Percentiles rank a stretch among this genome's conserved stretches.
Conservation (phyloP, 306 rosid species). For the Erythrophleum fordii region DNA sequence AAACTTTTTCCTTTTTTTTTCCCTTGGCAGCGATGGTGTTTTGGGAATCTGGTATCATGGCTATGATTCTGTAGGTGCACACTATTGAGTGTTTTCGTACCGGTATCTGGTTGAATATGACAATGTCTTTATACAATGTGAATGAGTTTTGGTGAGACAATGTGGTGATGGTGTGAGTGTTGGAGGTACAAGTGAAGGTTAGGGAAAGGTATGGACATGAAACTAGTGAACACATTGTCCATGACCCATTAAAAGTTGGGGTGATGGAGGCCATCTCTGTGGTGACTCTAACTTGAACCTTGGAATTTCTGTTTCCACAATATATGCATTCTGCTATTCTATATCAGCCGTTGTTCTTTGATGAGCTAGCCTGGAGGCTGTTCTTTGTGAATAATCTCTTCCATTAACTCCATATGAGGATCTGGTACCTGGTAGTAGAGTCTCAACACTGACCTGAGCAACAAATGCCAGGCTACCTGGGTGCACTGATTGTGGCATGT, state of each 20-base stretch:
- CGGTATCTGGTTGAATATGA: background rate
- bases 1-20: background rate
- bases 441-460: background rate
- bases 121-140: background rate
- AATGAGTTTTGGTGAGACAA: background rate
- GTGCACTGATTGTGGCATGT: background rate
- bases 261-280: background rate
- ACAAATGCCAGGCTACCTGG: background rate
- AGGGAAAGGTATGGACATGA: background rate
- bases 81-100: background rate
- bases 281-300: background rate
- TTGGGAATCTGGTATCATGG: background rate
- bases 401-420: background rate
- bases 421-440: background rate
- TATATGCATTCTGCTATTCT: background rate
- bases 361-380: background rate
- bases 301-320: background rate
- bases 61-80: background rate
- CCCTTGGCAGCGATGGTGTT: background rate
- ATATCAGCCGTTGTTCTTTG: background rate
- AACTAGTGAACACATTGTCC: background rate
- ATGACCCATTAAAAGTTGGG: background rate
- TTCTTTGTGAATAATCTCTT: background rate
- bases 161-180: background rate
- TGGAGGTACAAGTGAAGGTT: background rate